A percentile compares a stretch with the other conserved stretches of the same genome.
These are phyloP conservation scores for Asterophora parasitica DNA, from an alignment of 768 basidiomycete genomes.

Conservation along the genomic window DNA sequence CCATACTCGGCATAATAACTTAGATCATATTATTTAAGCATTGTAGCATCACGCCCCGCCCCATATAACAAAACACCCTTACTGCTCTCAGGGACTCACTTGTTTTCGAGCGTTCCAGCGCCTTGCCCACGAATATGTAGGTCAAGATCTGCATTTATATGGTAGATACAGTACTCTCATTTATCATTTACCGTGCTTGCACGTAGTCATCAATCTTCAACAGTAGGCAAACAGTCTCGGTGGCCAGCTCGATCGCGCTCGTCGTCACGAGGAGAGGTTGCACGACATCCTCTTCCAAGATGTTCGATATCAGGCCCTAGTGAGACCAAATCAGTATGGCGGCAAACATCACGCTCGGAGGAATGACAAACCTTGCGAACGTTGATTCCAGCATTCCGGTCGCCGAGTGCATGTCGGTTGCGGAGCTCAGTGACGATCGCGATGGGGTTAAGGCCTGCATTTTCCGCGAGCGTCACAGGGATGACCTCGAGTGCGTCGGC, in stretches of 20 bases:
- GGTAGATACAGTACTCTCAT: neutral
- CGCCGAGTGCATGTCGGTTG: conserved; percentile 94
- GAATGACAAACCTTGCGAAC: conserved; percentile 76
- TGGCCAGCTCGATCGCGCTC: conserved; percentile 90
- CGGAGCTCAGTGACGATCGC: conserved; percentile 97
- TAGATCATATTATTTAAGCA: conserved; percentile 18
- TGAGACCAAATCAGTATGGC: neutral
- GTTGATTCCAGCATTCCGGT: conserved; percentile 94
- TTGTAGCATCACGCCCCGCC: conserved; percentile 10
- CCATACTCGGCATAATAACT: conserved; percentile 7
- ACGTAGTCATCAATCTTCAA: conserved; percentile 96
- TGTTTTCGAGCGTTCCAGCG: too few relatives aligned
- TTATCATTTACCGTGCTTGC: conserved; percentile 51
- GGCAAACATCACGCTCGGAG: neutral
- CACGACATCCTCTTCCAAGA: conserved; percentile 94
- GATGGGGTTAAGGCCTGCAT: conserved; percentile 96
- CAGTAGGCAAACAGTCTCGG: conserved; percentile 95
- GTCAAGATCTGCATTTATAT: neutral
- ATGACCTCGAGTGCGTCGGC: conserved; percentile 98
- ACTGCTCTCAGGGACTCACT: too few relatives aligned
- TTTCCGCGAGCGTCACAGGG: conserved; percentile 95
- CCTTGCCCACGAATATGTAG: too few relatives aligned
- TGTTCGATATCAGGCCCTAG: conserved; percentile 94
- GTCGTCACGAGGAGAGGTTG: conserved; percentile 95
- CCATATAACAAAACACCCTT: conserved; percentile 6